These are phyloP conservation scores for Xylaria sp. DNA, from an alignment of 2,329 filamentous ascomycete genomes.

Conservation along the genomic window DNA sequence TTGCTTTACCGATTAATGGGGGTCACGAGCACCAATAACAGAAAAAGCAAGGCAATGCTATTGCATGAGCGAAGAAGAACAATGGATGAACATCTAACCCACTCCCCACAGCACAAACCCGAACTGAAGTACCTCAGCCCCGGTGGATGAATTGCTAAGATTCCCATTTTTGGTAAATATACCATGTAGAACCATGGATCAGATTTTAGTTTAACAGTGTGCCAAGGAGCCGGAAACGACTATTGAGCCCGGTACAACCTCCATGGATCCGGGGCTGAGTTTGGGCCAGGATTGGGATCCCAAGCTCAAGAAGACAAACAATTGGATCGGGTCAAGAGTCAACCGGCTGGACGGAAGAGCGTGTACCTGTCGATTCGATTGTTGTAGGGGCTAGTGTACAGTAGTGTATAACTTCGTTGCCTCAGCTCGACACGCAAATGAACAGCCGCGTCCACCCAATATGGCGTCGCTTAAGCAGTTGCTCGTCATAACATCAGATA, in stretches of 20 bases:
- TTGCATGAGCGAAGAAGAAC: neutral
- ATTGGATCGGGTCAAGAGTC: slow-evolving; percentile 25
- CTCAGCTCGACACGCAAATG: slow-evolving; percentile 23
- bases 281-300: slow-evolving; percentile 10
- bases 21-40: slow-evolving; percentile 11
- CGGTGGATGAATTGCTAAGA: neutral
- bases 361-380: slow-evolving; percentile 1
- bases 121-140: neutral
- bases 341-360: slow-evolving; percentile 10
- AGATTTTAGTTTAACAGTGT: slow-evolving; percentile 10
- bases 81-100: neutral
- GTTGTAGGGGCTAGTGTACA: slow-evolving; percentile 3
- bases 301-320: neutral
- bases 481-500: slow-evolving; percentile 24
- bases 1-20: slow-evolving; percentile 9
- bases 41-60: slow-evolving; percentile 19
- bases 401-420: neutral
- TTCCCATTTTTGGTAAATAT: neutral
- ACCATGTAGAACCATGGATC: slow-evolving; percentile 5
- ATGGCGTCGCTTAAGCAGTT: slow-evolving; percentile 15
- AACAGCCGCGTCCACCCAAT: slow-evolving; percentile 28
- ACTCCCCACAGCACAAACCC: slow-evolving; percentile 11
- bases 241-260: slow-evolving; percentile 24
- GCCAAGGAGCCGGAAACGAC: slow-evolving; percentile 22
- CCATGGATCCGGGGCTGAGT: slow-evolving; percentile 24